Evolutionary conservation across 192 early-diverging fungal species (phyloP).

Genomic region (Mortierella alpina): DNA sequence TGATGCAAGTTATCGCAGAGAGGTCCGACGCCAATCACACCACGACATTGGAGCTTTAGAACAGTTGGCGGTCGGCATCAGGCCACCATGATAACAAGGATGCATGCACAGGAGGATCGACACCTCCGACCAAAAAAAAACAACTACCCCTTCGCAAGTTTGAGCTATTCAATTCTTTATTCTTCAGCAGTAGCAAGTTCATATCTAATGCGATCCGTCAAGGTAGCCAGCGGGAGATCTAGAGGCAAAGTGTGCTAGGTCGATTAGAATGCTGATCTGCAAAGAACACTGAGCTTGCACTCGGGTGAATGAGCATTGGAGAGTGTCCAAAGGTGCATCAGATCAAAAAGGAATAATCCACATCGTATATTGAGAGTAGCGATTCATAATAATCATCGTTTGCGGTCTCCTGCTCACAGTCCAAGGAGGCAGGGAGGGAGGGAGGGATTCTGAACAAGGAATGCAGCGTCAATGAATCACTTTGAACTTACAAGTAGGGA

Average conservation of each 20-base stretch:
- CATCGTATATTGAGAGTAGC: slow-evolving; percentile 56
- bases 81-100: too few relatives aligned
- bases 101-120: too few relatives aligned
- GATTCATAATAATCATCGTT: slow-evolving; percentile 56
- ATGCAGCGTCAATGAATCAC: neutral
- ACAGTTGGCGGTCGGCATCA: too few relatives aligned
- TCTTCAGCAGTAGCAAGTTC: too few relatives aligned
- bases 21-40: too few relatives aligned
- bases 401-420: slow-evolving; percentile 6
- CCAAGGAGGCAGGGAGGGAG: neutral
- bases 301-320: neutral
- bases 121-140: too few relatives aligned
- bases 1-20: slow-evolving; percentile 8
- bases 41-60: too few relatives aligned
- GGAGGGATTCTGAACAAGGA: neutral
- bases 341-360: slow-evolving; percentile 50
- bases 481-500: slow-evolving; percentile 18
- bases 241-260: neutral
- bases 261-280: neutral
- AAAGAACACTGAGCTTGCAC: neutral
- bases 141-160: too few relatives aligned
- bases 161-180: too few relatives aligned
- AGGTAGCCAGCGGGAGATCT: neutral
- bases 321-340: slow-evolving; percentile 19
- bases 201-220: neutral